Base-by-base conservation (phyloP, 1,284 basidiomycete genomes). In the Ganoderma leucocontextum region DNA sequence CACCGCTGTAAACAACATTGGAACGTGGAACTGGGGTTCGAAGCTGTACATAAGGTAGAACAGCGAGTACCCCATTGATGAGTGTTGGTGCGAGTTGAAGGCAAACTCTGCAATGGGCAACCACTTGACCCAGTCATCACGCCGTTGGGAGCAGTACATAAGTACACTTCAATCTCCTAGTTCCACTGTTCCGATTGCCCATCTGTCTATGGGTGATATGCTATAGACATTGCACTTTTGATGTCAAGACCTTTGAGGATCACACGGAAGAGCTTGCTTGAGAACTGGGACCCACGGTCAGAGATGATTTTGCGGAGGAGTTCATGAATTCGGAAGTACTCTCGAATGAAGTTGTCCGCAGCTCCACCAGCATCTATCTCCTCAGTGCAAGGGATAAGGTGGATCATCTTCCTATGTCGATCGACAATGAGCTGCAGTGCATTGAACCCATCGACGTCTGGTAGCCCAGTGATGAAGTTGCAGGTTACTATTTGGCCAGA, bases 381-480 rank as follows among this genome's bases (percentile, higher is more conserved):
- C 9, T 67, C 38, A 6, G 9, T 15, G 9, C 9, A 12, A 1
- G 39, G 10, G 4, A 15, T 15, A 15, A 41, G 15, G 4, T 41
- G 39, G 1, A 41, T 15, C 39, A 41, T 41, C 39, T 41, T 41
- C 1, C 39, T 4, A 15, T 41, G 39, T 4, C 39, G 39, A 15
- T 41, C 39, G 1, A 4, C 39, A 1, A 41, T 41, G 39, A 41
- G 9, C 39, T 41, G 39, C 2, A 41, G 9, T 1, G 39, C 39
- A 4, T 41, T 41, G 39, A 2, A 41, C 4, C 9, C 15, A 9
- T 9, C 15, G 49, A 78, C 80, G 29, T 65, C 44, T 0, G 82
- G 84, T 0, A 86, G 75, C 2, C 77, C 71, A 0, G 74, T 75
- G 62, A 86, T 83, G 65, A 83, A 76, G 65, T 84, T 80, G 17